These are phyloP conservation scores for Thermothelomyces thermophilus DNA, from an alignment of 2,329 filamentous ascomycete species.

Conservation along the genomic window DNA sequence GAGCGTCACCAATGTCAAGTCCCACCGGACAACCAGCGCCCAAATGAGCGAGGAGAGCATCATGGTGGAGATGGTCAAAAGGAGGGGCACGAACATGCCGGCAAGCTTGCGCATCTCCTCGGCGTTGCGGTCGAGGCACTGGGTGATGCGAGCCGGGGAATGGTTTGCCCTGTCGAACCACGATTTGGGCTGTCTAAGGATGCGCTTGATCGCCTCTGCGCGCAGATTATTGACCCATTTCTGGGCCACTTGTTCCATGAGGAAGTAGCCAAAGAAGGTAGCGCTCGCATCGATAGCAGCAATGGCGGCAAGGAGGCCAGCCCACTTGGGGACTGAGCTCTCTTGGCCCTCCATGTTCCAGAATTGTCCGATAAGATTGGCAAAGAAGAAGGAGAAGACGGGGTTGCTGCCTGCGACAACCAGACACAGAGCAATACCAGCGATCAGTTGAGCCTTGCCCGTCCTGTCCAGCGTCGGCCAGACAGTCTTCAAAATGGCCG, in stretches of 20 bases:
- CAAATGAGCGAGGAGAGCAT: conserved; percentile 62
- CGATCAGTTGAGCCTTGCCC: conserved; percentile 48
- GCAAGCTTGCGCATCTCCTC: conserved; percentile 84
- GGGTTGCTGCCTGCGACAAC: conserved; percentile 56
- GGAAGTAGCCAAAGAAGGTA: conserved; percentile 60
- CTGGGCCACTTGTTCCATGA: conserved; percentile 66
- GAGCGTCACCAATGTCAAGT: conserved; percentile 70
- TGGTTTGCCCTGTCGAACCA: conserved; percentile 74
- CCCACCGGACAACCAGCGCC: conserved; percentile 71
- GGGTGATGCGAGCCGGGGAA: conserved; percentile 55
- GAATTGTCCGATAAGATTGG: conserved; percentile 58
- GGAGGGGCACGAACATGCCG: conserved; percentile 66
- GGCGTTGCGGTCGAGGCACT: conserved; percentile 70
- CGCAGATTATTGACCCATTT: conserved; percentile 71
- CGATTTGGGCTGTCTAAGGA: conserved; percentile 66
- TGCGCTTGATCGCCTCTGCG: conserved; percentile 56
- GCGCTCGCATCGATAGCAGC: conserved; percentile 59
- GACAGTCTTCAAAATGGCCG: conserved; percentile 59
- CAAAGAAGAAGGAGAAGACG: conserved; percentile 48
- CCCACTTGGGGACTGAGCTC: conserved; percentile 55
- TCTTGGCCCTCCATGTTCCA: conserved; percentile 48
- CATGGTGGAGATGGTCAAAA: conserved; percentile 62
- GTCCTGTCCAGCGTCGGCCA: conserved; percentile 55
- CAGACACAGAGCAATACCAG: conserved; percentile 56
- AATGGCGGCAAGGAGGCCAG: conserved; percentile 61